Base-by-base conservation (phyloP, 179 eudicot species). In the Pouteria campechiana region DNA sequence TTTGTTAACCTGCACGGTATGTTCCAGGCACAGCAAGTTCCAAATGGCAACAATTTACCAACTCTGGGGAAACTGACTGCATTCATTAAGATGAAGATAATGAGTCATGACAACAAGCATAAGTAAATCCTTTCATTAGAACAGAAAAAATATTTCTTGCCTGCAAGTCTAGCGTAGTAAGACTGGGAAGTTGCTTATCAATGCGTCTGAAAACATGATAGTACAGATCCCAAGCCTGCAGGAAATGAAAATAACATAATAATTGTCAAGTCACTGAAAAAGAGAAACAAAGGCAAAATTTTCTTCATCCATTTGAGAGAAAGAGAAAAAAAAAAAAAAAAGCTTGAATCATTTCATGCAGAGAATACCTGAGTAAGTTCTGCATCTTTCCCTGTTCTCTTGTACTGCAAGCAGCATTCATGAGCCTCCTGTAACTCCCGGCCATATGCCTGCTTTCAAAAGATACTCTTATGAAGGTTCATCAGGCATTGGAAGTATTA, bases 1-100 rank as follows among this genome's bases (percentile, higher is more conserved):
- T n/a, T 6, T 48, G 32, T 19, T 54, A 57, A 87, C 99, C 99
- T 35, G 96, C 92, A 61, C 79, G 79, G 48, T 92, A 92, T 37
- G 96, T 87, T 63, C 99, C 99, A 48, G 99, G 99, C 41, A 92
- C 94, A 30, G 99, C 96, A 44, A 92, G 92, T 71, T 83, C 87
- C 63, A 92, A 64, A 54, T 77, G 47, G 15, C 79, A 82, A 53
- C 99, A 92, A 60, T 69, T 78, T 46, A 92, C 65, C 73, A 92
- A 57, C 65, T 77, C 94, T 17, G 96, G 96, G 25, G 96, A 92
- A 33, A 92, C 96, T 52, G 96, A 82, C 96, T 92, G 70, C 37
- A 48, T 24, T 47, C 27, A 36, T n/a, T 43, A 38, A 48, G 46
- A 57, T 40, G 24, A 29, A 50, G 42, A 39, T 12, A 12, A 21